phyloP scores from a whole-genome alignment of 2,329 filamentous ascomycete species.

The Aspergillus intermedius region DNA sequence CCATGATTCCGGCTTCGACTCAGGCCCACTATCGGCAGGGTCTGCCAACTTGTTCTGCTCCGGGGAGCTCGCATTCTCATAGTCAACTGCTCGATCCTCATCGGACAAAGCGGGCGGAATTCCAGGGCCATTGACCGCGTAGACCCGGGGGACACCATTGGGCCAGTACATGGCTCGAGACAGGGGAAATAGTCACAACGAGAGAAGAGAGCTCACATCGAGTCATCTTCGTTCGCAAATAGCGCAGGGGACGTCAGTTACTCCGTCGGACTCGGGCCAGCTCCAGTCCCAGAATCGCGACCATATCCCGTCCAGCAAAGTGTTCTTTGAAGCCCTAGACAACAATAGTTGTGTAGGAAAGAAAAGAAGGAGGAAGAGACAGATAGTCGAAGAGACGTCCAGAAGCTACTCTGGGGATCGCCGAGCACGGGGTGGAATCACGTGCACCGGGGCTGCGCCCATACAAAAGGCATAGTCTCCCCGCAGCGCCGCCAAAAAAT shows the following conservation, averaged over 20 bases:
- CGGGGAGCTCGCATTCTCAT: conserved; percentile 6
- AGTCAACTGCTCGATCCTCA: conserved; percentile 15
- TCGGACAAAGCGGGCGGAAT: conserved; percentile 24
- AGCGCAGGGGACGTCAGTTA: conserved; percentile 7
- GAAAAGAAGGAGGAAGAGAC: conserved; percentile 4
- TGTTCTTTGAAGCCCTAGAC: neutral
- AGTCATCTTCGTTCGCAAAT: conserved; percentile 29
- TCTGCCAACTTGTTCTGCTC: conserved; percentile 21
- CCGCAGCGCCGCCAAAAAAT: conserved; percentile 7
- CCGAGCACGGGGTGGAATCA: neutral
- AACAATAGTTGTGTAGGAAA: neutral
- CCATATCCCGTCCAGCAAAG: conserved; percentile 11
- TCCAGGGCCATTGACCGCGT: conserved; percentile 41
- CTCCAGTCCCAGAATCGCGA: conserved; percentile 12
- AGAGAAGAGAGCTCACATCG: conserved; percentile 27
- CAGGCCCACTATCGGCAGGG: conserved; percentile 19
- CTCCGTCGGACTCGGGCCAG: conserved; percentile 16
- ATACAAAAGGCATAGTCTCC: conserved; percentile 3
- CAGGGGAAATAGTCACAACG: conserved; percentile 20
- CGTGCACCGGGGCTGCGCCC: neutral
- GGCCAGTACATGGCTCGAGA: conserved; percentile 44
- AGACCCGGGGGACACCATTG: conserved; percentile 44
- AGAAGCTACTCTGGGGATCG: neutral
- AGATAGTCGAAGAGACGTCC: neutral
- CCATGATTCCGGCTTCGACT: conserved; percentile 28